Percentiles rank a stretch among this genome's conserved stretches.
phyloP scores from a whole-genome alignment of 2,329 filamentous ascomycete genomes.

The Calonectria henricotiae region DNA sequence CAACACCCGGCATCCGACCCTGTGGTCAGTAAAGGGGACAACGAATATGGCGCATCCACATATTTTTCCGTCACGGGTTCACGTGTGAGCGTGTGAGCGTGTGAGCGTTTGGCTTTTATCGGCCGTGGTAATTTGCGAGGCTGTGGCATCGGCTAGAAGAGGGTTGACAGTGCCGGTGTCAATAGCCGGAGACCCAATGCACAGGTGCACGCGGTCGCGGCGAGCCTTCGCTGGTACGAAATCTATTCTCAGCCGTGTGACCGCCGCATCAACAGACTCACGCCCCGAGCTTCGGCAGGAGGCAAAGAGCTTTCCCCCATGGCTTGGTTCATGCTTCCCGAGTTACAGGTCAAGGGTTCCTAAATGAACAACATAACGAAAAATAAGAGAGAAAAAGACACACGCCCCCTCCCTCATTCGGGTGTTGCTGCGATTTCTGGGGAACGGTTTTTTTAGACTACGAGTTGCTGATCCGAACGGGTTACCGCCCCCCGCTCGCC shows the following conservation, averaged over 20 bases:
- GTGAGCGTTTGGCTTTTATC: constrained; percentile 21
- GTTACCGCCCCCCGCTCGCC: constrained; percentile 32
- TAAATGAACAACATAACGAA: not conserved
- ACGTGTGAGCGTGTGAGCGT: not conserved
- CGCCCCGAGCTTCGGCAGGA: constrained; percentile 22
- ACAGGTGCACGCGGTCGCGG: constrained; percentile 27
- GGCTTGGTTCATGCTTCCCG: constrained; percentile 17
- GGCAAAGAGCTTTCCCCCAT: constrained; percentile 18
- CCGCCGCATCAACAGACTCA: constrained; percentile 14
- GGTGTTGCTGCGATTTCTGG: constrained; percentile 24
- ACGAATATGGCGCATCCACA: constrained; percentile 9
- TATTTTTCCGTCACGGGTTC: constrained; percentile 11
- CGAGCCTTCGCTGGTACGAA: constrained; percentile 8
- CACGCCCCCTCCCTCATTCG: constrained; percentile 24
- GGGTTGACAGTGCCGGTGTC: constrained; percentile 1
- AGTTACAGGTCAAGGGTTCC: not conserved
- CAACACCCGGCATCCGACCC: not conserved
- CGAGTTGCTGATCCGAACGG: constrained; percentile 27
- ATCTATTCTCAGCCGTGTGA: constrained; percentile 27
- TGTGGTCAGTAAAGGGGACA: not conserved
- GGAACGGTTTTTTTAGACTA: constrained; percentile 38
- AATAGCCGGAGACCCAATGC: not conserved
- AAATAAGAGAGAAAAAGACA: not conserved
- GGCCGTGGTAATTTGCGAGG: constrained; percentile 5
- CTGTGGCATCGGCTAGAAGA: constrained; percentile 29